Base-by-base conservation (phyloP, 495 filamentous ascomycete species). In the Mytilinidion resinicola region DNA sequence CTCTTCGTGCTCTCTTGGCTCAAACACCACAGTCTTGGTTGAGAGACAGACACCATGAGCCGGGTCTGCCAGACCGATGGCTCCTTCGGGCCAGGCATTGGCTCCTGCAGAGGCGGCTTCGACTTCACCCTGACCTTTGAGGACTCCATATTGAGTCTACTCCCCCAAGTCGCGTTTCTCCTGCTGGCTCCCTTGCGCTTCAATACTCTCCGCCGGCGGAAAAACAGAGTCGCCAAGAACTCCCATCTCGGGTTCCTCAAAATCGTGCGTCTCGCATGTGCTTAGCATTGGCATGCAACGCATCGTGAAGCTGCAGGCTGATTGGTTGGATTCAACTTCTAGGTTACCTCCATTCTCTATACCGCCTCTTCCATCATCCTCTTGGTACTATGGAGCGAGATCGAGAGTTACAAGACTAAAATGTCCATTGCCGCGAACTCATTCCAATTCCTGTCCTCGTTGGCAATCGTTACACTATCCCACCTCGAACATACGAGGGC, bases 121-220 rank as follows among this genome's bases (percentile, higher is more conserved):
- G 64, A 67, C 52, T 64, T 67, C 42, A 67, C 64, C 14, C 34
- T 67, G 17, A 19, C 54, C 25, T 67, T 67, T 47, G 61, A 64
- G 46, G 64, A 64, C 25, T 64, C 52, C 61, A 53, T 64, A 10
- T 39, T 67, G 11, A 53, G 52, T 17, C 41, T 67, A 12, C 39
- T 60, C 8, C 64, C 61, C 0, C 60, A 64, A 25, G 47, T 47
- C 15, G 42, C 52, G 14, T 53, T 64, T 14, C 54, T 64, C 9
- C 35, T 67, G 38, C 48, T 64, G 11, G 64, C 59, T 4, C 58
- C 62, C 7, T 7, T 62, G 12, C 54, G 63, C 39, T 50, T 61
- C 35, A 44, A 43, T 12, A 65, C 63, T 4, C 59, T 62, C 19
- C 30, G 54, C 8, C n/a, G 25, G 33, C n/a, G 54, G 38, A 51